Evolutionary conservation across 371 early-diverging fungal genomes (phyloP).

Genomic region (Apophysomyces ossiformis): DNA sequence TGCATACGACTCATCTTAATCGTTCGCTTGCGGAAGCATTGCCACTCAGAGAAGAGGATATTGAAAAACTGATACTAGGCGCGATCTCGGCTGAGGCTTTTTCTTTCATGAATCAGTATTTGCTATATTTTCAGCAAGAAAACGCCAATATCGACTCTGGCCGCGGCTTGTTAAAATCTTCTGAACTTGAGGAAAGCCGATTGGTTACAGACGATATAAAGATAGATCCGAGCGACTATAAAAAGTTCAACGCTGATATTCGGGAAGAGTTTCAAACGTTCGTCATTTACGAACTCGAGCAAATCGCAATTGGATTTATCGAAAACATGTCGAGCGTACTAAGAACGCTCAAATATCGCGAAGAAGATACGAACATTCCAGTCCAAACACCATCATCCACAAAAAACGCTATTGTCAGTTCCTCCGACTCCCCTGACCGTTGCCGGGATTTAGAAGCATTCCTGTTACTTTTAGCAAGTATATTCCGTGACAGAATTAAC

Average conservation of each 20-base stretch:
- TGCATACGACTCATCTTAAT: constrained; percentile 46
- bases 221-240: constrained; percentile 40
- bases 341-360: constrained; percentile 69
- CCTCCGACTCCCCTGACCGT: constrained; percentile 25
- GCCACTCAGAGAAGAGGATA: constrained; percentile 60
- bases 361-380: constrained; percentile 65
- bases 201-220: constrained; percentile 12
- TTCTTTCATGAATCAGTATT: constrained; percentile 69
- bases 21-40: constrained; percentile 48
- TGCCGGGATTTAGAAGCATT: constrained; percentile 70
- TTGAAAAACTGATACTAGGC: constrained; percentile 62
- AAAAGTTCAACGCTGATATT: constrained; percentile 42
- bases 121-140: constrained; percentile 63
- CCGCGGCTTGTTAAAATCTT: constrained; percentile 18
- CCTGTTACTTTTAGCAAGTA: constrained; percentile 66
- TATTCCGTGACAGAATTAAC: constrained; percentile 77
- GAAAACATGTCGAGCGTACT: constrained; percentile 58
- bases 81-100: constrained; percentile 64
- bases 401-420: constrained; percentile 26
- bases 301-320: constrained; percentile 52
- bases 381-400: constrained; percentile 12
- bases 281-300: constrained; percentile 56
- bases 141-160: constrained; percentile 41
- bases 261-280: constrained; percentile 54
- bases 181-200: constrained; percentile 20